These are phyloP conservation scores for Trichosporon ovoides DNA, from an alignment of 1,284 basidiomycete species.

Conservation along the genomic window DNA sequence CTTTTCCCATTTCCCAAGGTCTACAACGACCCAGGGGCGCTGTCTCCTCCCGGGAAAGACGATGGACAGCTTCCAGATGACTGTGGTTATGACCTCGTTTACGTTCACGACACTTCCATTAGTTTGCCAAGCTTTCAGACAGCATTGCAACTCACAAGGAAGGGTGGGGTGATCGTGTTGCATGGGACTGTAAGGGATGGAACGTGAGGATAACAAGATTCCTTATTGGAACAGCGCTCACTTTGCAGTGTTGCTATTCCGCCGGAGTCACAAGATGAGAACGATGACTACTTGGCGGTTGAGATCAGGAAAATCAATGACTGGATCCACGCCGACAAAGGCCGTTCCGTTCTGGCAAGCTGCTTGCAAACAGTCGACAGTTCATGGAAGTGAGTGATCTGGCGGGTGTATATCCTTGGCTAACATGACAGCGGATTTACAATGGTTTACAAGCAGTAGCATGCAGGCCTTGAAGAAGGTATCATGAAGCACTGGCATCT, in stretches of 20 bases:
- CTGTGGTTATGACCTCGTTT: conserved; percentile 39
- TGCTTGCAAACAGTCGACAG: conserved; percentile 43
- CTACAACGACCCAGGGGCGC: conserved; percentile 28
- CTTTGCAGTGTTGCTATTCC: conserved; percentile 13
- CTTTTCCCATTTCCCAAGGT: conserved; percentile 41
- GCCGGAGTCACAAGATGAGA: conserved; percentile 20
- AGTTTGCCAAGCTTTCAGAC: conserved; percentile 36
- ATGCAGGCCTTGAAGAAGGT: background rate
- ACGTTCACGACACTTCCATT: conserved; percentile 42
- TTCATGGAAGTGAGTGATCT: conserved; percentile 43
- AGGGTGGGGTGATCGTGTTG: conserved; percentile 37
- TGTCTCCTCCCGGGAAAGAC: conserved; percentile 25
- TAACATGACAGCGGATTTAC: conserved; percentile 32
- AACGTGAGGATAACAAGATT: conserved; percentile 28
- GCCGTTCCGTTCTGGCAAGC: conserved; percentile 37
- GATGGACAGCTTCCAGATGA: conserved; percentile 21
- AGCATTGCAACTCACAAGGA: conserved; percentile 29
- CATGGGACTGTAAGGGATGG: conserved; percentile 40
- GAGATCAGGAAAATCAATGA: conserved; percentile 34
- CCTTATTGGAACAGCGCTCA: background rate
- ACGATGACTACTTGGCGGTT: conserved; percentile 28
- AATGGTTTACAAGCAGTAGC: conserved; percentile 27
- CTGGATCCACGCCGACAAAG: conserved; percentile 39
- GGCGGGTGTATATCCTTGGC: too few species aligned
- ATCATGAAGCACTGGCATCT: background rate